These are phyloP conservation scores for Ambispora gerdemannii DNA, from an alignment of 192 early-diverging fungal species.

Conservation along the genomic window DNA sequence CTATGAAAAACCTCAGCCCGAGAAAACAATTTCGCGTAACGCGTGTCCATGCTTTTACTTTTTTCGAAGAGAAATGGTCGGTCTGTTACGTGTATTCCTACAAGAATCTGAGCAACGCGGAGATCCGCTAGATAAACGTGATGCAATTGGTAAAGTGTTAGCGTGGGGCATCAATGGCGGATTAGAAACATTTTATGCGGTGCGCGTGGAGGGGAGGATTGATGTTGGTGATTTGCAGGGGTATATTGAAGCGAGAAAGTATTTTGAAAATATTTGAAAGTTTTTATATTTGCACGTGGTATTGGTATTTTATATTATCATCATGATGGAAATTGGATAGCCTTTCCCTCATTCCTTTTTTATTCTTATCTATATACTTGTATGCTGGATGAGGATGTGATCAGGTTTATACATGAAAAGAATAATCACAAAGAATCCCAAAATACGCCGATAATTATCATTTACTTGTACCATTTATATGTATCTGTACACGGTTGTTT, in stretches of 20 bases:
- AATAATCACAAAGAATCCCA: too few relatives aligned
- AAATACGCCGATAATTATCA: too few relatives aligned
- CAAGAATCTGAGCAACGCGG: slow-evolving; percentile 32
- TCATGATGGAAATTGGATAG: too few relatives aligned
- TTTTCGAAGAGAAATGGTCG: slow-evolving; percentile 33
- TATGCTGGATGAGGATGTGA: too few relatives aligned
- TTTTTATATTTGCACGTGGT: too few relatives aligned
- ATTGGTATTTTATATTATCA: too few relatives aligned
- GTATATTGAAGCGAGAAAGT: slow-evolving; percentile 49
- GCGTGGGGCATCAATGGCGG: slow-evolving; percentile 34
- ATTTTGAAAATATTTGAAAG: too few relatives aligned
- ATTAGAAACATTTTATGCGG: slow-evolving; percentile 17
- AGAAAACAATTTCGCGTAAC: slow-evolving; percentile 40
- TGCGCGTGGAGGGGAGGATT: slow-evolving; percentile 45
- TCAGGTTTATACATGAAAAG: too few relatives aligned
- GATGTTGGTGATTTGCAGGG: slow-evolving; percentile 62
- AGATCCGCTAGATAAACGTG: slow-evolving; percentile 41
- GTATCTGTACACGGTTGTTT: too few relatives aligned
- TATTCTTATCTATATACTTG: too few relatives aligned
- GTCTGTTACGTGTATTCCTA: slow-evolving; percentile 44
- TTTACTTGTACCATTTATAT: too few relatives aligned
- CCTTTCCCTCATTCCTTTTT: too few relatives aligned
- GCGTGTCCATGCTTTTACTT: slow-evolving; percentile 66
- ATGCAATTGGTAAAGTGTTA: slow-evolving; percentile 57
- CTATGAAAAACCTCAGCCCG: slow-evolving; percentile 54